These are phyloP conservation scores for Glycine soja DNA, from an alignment of 306 rosid genomes.

Conservation along the genomic window DNA sequence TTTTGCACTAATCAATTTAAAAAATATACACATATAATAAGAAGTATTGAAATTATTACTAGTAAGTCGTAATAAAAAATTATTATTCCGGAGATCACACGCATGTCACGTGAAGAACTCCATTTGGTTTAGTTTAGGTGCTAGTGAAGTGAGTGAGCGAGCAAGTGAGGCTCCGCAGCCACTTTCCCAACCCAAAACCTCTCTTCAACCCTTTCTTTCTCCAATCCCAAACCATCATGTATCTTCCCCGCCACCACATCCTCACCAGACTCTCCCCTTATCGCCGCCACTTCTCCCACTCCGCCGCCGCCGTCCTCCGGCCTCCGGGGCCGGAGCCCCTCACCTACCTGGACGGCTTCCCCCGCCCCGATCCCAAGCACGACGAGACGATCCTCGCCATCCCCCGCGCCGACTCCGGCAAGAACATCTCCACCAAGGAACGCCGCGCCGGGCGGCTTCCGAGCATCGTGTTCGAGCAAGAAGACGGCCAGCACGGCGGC, in stretches of 20 bases:
- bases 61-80: too few relatives aligned
- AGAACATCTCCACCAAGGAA: slow-evolving; percentile 71
- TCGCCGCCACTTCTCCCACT: slow-evolving; percentile 57
- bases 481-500: slow-evolving; percentile 87
- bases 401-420: slow-evolving; percentile 74
- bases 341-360: slow-evolving; percentile 60
- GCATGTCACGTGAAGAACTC: neutral
- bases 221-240: slow-evolving; percentile 40
- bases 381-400: slow-evolving; percentile 75
- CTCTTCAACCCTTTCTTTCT: neutral
- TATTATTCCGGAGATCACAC: too few relatives aligned
- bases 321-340: slow-evolving; percentile 43
- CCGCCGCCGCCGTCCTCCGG: slow-evolving; percentile 50
- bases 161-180: neutral
- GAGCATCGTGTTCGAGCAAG: slow-evolving; percentile 87
- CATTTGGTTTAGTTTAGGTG: neutral
- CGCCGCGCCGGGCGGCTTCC: slow-evolving; percentile 83
- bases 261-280: slow-evolving; percentile 48
- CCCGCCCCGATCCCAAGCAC: slow-evolving; percentile 75
- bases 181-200: slow-evolving; percentile 27
- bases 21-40: too few relatives aligned
- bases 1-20: too few relatives aligned
- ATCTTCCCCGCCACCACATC: slow-evolving; percentile 48
- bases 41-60: too few relatives aligned
- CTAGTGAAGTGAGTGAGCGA: neutral